These are phyloP conservation scores for Colletotrichum sp. DNA, from an alignment of 2,329 filamentous ascomycete genomes.

Conservation along the genomic window DNA sequence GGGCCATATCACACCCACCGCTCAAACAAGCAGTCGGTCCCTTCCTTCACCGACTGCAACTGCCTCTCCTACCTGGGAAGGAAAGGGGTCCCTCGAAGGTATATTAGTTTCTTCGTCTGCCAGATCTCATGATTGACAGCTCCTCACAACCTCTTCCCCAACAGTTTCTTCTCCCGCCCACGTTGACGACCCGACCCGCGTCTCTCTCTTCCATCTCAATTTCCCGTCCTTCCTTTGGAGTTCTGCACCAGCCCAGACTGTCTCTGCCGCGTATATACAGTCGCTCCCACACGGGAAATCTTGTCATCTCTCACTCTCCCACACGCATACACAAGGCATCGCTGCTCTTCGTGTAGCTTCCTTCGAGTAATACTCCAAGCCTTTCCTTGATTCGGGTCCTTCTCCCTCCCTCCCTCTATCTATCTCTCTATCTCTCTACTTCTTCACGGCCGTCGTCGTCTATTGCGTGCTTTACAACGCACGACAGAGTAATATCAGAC, in stretches of 20 bases:
- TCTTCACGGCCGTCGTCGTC: not conserved
- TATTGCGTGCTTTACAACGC: not conserved
- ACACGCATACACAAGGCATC: not conserved
- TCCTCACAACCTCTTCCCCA: not conserved
- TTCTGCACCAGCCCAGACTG: not conserved
- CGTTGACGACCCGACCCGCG: not conserved
- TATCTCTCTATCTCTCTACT: not conserved
- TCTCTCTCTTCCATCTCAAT: not conserved
- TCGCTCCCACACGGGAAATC: not conserved
- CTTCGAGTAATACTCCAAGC: not conserved
- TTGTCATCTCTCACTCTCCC: not conserved
- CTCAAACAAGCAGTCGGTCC: not conserved
- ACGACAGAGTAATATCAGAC: not conserved
- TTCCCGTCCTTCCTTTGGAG: not conserved
- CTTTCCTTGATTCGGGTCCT: not conserved
- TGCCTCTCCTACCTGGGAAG: not conserved
- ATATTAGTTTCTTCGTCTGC: conserved; percentile 17
- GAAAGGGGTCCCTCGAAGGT: not conserved
- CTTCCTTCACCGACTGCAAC: conserved; percentile 11
- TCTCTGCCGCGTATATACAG: not conserved
- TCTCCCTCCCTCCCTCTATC: not conserved
- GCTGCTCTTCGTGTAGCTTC: not conserved
- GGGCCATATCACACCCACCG: not conserved
- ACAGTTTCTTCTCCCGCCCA: conserved; percentile 5
- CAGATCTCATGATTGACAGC: conserved; percentile 12